Evolutionary conservation across 1,284 basidiomycete species (phyloP).

Genomic region (Gomphus sp.): DNA sequence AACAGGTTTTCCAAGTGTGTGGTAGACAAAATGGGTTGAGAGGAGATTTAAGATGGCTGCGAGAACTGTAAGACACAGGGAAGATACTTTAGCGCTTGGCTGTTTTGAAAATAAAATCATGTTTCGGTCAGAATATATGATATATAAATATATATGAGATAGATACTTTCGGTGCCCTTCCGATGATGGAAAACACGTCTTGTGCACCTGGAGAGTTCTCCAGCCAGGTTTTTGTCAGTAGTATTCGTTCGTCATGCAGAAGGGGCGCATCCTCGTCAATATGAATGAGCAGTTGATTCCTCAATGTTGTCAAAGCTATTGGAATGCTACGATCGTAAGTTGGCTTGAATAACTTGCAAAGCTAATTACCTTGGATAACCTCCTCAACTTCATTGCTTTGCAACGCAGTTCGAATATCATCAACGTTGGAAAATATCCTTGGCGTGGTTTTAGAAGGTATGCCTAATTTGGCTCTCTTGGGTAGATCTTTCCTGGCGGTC

Average conservation of each 20-base stretch:
- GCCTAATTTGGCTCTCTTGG: neutral
- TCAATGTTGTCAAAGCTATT: conserved; percentile 29
- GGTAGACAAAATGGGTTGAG: conserved; percentile 56
- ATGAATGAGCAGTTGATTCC: conserved; percentile 48
- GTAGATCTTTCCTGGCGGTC: neutral
- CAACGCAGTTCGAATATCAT: conserved; percentile 21
- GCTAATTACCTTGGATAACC: conserved; percentile 20
- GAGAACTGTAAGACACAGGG: conserved; percentile 42
- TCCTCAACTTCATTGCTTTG: conserved; percentile 18
- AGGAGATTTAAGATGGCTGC: conserved; percentile 48
- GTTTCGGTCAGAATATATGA: neutral
- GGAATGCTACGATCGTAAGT: neutral
- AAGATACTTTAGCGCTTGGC: conserved; percentile 35
- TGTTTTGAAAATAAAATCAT: conserved; percentile 18
- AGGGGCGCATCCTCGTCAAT: conserved; percentile 32
- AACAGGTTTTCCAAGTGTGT: conserved; percentile 48
- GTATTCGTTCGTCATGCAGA: conserved; percentile 48
- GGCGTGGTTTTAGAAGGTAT: too few species aligned
- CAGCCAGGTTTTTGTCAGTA: conserved; percentile 53
- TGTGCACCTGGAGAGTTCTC: conserved; percentile 42
- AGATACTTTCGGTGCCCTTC: conserved; percentile 37
- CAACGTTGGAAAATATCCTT: conserved; percentile 16
- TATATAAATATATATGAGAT: neutral
- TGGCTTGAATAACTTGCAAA: neutral
- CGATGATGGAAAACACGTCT: conserved; percentile 58